Evolutionary conservation across 768 basidiomycete genomes (phyloP).

Genomic region (Auriscalpium orientale): DNA sequence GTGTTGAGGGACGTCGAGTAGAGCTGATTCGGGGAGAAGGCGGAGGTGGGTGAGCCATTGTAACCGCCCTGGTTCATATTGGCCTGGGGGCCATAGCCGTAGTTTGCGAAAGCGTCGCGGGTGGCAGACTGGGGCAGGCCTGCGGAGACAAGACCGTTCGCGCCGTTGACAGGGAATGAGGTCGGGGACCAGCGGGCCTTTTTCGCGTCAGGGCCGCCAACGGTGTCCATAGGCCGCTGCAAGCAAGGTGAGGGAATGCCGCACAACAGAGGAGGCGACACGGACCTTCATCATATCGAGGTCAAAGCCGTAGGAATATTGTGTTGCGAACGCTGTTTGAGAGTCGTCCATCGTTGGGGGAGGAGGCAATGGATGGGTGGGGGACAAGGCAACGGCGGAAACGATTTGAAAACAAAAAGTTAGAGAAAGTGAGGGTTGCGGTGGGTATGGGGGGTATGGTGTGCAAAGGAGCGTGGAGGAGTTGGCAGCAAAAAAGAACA

Average conservation of each 20-base stretch:
- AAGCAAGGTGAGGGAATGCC: neutral
- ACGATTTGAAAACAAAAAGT: constrained; percentile 41
- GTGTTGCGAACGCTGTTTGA: constrained; percentile 60
- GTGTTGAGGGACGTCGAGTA: constrained; percentile 64
- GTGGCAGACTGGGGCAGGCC: constrained; percentile 32
- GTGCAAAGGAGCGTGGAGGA: constrained; percentile 20
- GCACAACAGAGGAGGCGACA: constrained; percentile 4
- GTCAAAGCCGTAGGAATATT: constrained; percentile 72
- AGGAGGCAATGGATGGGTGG: constrained; percentile 9
- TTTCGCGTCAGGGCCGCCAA: constrained; percentile 78
- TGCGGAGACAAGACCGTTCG: constrained; percentile 34
- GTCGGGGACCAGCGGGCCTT: constrained; percentile 87
- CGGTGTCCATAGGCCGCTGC: constrained; percentile 81
- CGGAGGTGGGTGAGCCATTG: constrained; percentile 36
- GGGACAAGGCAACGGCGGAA: constrained; percentile 28
- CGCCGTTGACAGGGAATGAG: constrained; percentile 31
- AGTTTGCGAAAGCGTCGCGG: constrained; percentile 76
- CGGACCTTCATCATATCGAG: constrained; percentile 90
- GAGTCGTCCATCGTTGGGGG: constrained; percentile 58
- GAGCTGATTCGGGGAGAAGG: constrained; percentile 50
- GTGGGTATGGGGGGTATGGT: constrained; percentile 28
- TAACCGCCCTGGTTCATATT: constrained; percentile 49
- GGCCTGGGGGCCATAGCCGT: constrained; percentile 77
- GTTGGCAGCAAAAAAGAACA: constrained; percentile 28
- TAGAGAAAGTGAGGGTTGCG: constrained; percentile 41